Percentiles rank a stretch among this genome's conserved stretches.
phyloP scores from a whole-genome alignment of 306 rosid genomes.

The Trifolium pratense region DNA sequence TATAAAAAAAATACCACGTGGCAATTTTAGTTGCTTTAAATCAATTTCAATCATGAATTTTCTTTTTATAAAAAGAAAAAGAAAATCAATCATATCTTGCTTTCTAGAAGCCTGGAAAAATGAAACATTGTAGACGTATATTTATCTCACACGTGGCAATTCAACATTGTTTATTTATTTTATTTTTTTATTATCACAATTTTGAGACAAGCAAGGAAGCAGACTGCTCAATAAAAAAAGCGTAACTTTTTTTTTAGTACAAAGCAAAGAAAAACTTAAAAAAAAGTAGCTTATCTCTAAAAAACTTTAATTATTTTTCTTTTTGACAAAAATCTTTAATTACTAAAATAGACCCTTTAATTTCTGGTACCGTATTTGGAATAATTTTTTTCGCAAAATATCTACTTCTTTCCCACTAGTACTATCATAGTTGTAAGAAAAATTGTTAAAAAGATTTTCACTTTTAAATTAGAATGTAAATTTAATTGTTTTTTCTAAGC shows the following conservation, averaged over 20 bases:
- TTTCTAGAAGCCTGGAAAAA: constrained; percentile 14
- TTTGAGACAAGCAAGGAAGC: not conserved
- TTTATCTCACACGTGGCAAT: constrained; percentile 1
- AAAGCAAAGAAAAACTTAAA: too few species aligned
- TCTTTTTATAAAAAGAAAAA: not conserved
- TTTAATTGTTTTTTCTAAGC: too few species aligned
- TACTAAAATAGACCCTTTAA: not conserved
- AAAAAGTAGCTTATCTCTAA: too few species aligned
- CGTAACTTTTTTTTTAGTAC: not conserved
- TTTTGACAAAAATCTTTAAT: not conserved
- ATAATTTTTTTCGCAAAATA: not conserved
- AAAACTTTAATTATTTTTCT: not conserved
- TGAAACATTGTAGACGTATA: not conserved
- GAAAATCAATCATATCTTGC: not conserved
- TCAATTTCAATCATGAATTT: not conserved
- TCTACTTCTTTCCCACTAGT: not conserved
- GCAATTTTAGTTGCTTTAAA: not conserved
- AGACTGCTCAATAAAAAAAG: not conserved
- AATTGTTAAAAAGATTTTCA: too few species aligned
- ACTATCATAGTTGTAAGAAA: too few species aligned
- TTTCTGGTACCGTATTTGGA: not conserved
- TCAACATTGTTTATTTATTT: not conserved
- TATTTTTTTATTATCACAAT: not conserved
- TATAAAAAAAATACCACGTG: not conserved
- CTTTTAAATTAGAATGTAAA: too few species aligned